These are phyloP conservation scores for Nemania sp. DNA, from an alignment of 2,329 filamentous ascomycete species.

Conservation along the genomic window DNA sequence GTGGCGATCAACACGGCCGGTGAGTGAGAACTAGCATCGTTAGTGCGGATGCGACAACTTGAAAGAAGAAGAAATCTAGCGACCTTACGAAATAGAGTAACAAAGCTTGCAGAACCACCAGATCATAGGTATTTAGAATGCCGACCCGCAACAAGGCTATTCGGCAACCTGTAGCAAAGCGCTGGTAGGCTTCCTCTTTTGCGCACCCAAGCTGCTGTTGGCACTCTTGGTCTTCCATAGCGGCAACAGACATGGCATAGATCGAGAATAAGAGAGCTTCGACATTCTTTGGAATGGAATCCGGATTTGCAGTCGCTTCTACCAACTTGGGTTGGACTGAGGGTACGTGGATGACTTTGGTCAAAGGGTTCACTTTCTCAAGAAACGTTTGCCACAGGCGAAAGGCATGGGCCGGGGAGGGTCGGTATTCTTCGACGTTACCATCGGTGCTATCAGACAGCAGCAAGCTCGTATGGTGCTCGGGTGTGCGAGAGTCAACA, in stretches of 20 bases:
- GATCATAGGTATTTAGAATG: constrained; percentile 63
- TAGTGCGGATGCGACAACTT: constrained; percentile 17
- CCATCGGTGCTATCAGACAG: constrained; percentile 49
- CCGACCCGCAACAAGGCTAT: constrained; percentile 54
- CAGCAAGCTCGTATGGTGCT: constrained; percentile 57
- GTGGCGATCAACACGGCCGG: constrained; percentile 62
- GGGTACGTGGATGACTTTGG: constrained; percentile 67
- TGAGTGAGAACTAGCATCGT: constrained; percentile 54
- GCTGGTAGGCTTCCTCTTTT: constrained; percentile 54
- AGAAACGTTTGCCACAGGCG: constrained; percentile 76
- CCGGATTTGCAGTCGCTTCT: constrained; percentile 62
- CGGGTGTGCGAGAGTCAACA: constrained; percentile 53
- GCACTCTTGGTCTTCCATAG: constrained; percentile 61
- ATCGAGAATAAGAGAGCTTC: constrained; percentile 69
- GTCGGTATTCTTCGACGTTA: constrained; percentile 60
- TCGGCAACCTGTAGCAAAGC: constrained; percentile 57
- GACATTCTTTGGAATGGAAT: constrained; percentile 58
- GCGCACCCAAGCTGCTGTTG: constrained; percentile 55
- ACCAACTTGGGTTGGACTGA: constrained; percentile 68
- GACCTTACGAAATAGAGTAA: constrained; percentile 58
- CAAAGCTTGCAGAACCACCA: constrained; percentile 63
- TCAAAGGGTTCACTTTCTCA: constrained; percentile 70
- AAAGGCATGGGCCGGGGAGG: constrained; percentile 68
- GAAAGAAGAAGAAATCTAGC: neutral
- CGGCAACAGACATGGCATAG: constrained; percentile 63